These are phyloP conservation scores for Globisporangium orthogonon DNA, from an alignment of 352 stramenopile species.

Conservation along the genomic window DNA sequence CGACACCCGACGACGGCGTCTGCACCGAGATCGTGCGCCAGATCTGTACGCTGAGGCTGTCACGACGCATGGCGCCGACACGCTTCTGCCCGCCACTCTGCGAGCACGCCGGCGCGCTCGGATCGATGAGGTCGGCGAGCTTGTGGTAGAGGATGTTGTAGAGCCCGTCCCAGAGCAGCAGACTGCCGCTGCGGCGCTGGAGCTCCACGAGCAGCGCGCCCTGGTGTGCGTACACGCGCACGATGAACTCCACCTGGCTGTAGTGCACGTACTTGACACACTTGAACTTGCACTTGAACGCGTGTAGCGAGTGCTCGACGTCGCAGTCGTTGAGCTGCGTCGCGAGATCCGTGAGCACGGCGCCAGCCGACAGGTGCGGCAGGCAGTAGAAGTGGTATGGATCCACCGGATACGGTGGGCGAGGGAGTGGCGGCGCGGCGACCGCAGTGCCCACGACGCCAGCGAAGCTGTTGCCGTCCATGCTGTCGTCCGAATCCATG, in stretches of 20 bases:
- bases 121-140: slow-evolving; percentile 39
- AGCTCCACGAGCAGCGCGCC: slow-evolving; percentile 59
- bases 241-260: slow-evolving; percentile 75
- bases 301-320: slow-evolving; percentile 62
- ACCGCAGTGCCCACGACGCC: slow-evolving; percentile 17
- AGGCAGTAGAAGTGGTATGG: slow-evolving; percentile 79
- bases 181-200: slow-evolving; percentile 63
- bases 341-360: slow-evolving; percentile 39
- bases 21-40: slow-evolving; percentile 49
- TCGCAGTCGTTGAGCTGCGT: slow-evolving; percentile 43
- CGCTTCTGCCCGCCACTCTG: slow-evolving; percentile 75
- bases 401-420: slow-evolving; percentile 69
- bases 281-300: slow-evolving; percentile 83
- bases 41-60: slow-evolving; percentile 48
- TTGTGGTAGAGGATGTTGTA: slow-evolving; percentile 71
- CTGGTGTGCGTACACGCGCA: slow-evolving; percentile 50
- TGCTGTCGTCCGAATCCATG: slow-evolving; percentile 33
- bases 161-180: slow-evolving; percentile 77
- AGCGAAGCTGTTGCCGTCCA: slow-evolving; percentile 21
- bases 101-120: slow-evolving; percentile 35
- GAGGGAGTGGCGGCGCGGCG: slow-evolving; percentile 47
- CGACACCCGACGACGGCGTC: slow-evolving; percentile 60
- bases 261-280: slow-evolving; percentile 85
- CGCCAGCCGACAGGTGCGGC: slow-evolving; percentile 20
- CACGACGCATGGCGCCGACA: slow-evolving; percentile 24